Percentiles rank a stretch among this genome's conserved stretches.
Conservation (phyloP, 257 asterid species). For the Forsythia suspensa region DNA sequence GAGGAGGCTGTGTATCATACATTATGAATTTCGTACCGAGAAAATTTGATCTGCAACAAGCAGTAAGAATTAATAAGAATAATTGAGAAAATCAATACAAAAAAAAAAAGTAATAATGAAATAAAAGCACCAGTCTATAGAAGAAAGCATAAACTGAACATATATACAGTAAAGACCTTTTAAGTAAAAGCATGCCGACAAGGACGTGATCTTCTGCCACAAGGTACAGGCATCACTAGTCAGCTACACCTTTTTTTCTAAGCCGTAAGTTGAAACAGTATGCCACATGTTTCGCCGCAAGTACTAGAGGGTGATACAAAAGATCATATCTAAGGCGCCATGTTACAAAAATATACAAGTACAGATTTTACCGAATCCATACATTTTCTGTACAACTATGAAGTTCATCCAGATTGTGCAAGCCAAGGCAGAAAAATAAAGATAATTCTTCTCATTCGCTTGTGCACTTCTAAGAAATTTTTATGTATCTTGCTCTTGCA, state of each 20-base stretch:
- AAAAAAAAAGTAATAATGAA: not conserved
- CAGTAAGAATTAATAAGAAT: not conserved
- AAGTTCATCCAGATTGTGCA: not conserved
- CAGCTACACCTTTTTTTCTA: not conserved
- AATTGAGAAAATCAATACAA: not conserved
- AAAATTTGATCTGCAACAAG: conserved; percentile 57
- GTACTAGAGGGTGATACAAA: not conserved
- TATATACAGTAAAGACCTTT: not conserved
- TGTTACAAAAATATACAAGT: not conserved
- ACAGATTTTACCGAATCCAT: not conserved
- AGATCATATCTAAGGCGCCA: not conserved
- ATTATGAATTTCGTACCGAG: conserved; percentile 58
- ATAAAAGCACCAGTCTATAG: not conserved
- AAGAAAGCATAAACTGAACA: not conserved
- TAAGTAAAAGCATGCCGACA: not conserved
- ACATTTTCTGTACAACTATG: not conserved
- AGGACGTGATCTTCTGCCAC: not conserved
- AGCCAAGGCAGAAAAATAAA: not conserved
- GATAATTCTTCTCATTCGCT: not conserved
- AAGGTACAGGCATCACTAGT: not conserved
- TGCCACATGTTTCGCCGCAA: not conserved
- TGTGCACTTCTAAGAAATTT: not conserved
- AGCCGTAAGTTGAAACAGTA: not conserved
- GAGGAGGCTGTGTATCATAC: conserved; percentile 66
- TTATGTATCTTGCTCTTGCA: not conserved